phyloP scores from a whole-genome alignment of 164 flowering plant genomes.

The Aristolochia californica region DNA sequence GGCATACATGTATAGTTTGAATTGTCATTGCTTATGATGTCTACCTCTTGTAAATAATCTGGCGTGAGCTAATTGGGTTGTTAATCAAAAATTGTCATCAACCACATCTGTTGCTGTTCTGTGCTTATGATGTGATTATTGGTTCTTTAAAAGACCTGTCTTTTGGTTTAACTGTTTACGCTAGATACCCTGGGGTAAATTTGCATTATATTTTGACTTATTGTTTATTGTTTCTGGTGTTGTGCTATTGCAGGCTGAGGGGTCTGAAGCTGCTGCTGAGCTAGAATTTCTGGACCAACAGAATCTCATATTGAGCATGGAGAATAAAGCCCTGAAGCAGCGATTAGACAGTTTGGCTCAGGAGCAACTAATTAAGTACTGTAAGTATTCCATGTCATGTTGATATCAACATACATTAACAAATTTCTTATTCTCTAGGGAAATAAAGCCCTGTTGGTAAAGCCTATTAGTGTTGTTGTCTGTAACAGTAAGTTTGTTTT shows the following conservation, averaged over 20 bases:
- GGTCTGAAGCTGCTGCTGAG: conserved; percentile 81
- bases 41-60: background rate
- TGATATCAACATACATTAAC: background rate
- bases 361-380: conserved; percentile 71
- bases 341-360: conserved; percentile 75
- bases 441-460: background rate
- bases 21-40: too few relatives aligned
- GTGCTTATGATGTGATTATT: background rate
- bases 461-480: background rate
- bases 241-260: conserved; percentile 56
- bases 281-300: conserved; percentile 79
- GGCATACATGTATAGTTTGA: too few relatives aligned
- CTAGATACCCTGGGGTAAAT: background rate
- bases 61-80: background rate
- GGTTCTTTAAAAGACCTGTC: background rate
- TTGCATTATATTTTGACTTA: background rate
- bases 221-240: background rate
- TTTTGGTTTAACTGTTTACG: background rate
- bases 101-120: background rate
- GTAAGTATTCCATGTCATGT: conserved; percentile 31
- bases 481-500: background rate
- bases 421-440: background rate
- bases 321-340: conserved; percentile 87
- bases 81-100: background rate
- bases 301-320: conserved; percentile 72